phyloP scores from a whole-genome alignment of 2,329 filamentous ascomycete species.

The Penicillium crustosum region DNA sequence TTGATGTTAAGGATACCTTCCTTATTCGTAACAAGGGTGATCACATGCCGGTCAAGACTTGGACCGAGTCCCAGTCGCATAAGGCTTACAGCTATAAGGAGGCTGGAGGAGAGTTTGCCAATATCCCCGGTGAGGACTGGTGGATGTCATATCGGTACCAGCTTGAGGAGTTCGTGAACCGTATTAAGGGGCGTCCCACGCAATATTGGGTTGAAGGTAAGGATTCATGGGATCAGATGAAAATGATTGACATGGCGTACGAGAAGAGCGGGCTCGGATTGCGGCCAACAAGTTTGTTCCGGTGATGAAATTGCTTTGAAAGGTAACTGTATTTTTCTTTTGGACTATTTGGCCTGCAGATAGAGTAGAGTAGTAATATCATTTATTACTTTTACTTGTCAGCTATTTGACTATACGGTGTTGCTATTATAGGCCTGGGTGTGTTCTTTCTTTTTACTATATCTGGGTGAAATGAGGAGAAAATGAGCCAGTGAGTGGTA shows the following conservation, averaged over 20 bases:
- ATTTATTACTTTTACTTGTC: too few species aligned
- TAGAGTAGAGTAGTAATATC: too few species aligned
- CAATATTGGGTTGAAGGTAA: background rate
- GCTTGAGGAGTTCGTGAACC: background rate
- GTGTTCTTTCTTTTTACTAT: too few species aligned
- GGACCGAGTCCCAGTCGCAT: background rate
- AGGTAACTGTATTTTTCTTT: too few species aligned
- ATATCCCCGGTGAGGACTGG: background rate
- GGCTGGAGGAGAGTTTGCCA: background rate
- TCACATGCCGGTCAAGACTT: background rate
- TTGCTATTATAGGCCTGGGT: too few species aligned
- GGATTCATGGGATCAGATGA: background rate
- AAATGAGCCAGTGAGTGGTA: too few species aligned
- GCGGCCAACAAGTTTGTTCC: background rate
- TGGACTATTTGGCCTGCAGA: too few species aligned
- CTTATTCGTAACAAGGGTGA: background rate
- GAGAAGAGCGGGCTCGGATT: background rate
- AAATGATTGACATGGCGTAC: background rate
- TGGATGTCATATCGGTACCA: background rate
- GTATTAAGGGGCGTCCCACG: background rate
- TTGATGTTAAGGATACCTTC: background rate
- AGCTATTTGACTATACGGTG: too few species aligned
- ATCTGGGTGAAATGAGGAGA: too few species aligned
- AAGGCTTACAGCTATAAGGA: background rate
- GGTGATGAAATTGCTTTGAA: too few species aligned